phyloP scores from a whole-genome alignment of 108 stramenopile species.

The Stephanodiscus triporus region DNA sequence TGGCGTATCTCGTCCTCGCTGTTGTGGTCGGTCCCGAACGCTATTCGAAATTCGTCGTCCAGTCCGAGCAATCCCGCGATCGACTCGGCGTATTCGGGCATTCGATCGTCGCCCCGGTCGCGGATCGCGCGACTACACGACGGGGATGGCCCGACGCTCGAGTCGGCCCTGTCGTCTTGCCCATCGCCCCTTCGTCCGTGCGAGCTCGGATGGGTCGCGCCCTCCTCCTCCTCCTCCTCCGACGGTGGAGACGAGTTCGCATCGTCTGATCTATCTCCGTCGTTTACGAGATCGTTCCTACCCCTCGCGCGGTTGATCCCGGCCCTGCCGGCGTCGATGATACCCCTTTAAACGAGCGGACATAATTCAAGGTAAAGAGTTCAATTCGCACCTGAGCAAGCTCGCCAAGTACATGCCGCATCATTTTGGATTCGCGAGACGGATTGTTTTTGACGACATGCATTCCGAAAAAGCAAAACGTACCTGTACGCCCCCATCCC shows the following conservation, averaged over 20 bases:
- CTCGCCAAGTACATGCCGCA: not conserved
- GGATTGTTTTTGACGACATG: no score
- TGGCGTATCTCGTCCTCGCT: slow-evolving; percentile 66
- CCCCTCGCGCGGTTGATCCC: slow-evolving; percentile 40
- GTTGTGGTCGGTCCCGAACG: slow-evolving; percentile 5
- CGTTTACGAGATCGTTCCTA: slow-evolving; percentile 10
- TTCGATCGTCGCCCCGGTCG: not conserved
- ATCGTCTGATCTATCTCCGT: not conserved
- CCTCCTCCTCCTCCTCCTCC: not conserved
- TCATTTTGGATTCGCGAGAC: no score
- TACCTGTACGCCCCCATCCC: slow-evolving; percentile 33
- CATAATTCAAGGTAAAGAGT: not conserved
- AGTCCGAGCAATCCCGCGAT: slow-evolving; percentile 44
- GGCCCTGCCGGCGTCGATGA: slow-evolving; percentile 40
- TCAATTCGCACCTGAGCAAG: no score
- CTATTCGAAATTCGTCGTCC: slow-evolving; percentile 43
- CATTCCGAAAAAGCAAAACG: not conserved
- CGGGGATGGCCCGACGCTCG: not conserved
- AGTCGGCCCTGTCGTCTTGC: not conserved
- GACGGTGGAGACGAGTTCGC: not conserved
- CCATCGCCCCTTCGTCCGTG: not conserved
- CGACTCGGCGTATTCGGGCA: slow-evolving; percentile 20
- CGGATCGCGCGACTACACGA: no score
- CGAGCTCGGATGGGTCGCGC: not conserved
- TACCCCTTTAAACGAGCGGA: slow-evolving; percentile 9